These are phyloP conservation scores for Dothistroma pini DNA, from an alignment of 2,329 filamentous ascomycete genomes.

Conservation along the genomic window DNA sequence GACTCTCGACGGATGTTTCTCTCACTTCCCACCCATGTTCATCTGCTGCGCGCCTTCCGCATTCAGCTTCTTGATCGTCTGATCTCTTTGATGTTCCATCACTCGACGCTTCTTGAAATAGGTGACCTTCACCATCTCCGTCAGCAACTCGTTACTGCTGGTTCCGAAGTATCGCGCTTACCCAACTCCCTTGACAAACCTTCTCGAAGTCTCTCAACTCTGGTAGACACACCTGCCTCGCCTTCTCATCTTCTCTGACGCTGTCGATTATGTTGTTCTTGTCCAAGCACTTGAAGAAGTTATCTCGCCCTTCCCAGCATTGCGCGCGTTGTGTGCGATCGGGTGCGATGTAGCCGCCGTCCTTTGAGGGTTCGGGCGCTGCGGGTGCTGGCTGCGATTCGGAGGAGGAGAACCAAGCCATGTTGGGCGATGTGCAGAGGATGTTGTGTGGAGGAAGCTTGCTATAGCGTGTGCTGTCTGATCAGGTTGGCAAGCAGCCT, in stretches of 20 bases:
- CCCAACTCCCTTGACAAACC: constrained; percentile 89
- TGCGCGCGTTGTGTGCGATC: constrained; percentile 73
- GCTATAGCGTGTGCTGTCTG: background rate
- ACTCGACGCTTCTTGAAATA: constrained; percentile 98
- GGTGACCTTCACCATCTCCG: constrained; percentile 60
- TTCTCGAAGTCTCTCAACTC: constrained; percentile 69
- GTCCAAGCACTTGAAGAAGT: constrained; percentile 86
- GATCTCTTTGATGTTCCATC: constrained; percentile 82
- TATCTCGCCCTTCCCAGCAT: constrained; percentile 89
- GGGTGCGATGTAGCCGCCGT: constrained; percentile 71
- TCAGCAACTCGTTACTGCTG: background rate
- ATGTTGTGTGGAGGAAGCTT: background rate
- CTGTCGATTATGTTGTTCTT: constrained; percentile 75
- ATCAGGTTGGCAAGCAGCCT: too few species aligned
- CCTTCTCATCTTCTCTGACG: constrained; percentile 53
- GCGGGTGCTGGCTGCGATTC: constrained; percentile 23
- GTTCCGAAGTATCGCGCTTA: constrained; percentile 45
- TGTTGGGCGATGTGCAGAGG: constrained; percentile 12
- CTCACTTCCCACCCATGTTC: constrained; percentile 13
- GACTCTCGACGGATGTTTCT: background rate
- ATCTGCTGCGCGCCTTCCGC: constrained; percentile 40
- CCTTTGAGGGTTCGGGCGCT: constrained; percentile 37
- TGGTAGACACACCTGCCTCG: constrained; percentile 53
- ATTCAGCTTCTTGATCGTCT: constrained; percentile 68
- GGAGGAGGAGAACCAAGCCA: constrained; percentile 37